Evolutionary conservation across 208 protist species (phyloP), one percentile per base, ranked within the genome.

Genomic region (Trypanosoma caninum): DNA sequence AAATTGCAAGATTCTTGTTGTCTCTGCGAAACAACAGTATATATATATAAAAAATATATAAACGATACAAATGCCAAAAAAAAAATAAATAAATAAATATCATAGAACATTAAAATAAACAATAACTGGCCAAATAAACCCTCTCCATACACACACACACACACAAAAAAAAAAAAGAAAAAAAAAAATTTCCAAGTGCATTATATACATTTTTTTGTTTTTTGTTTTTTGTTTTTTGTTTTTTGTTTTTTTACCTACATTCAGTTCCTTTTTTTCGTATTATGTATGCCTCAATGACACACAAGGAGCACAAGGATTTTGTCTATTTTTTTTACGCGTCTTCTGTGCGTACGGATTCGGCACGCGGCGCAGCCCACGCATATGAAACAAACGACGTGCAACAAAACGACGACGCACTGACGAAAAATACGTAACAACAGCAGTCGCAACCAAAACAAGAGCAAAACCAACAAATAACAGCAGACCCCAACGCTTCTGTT

Each of bases 381-480:
- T 22, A 34, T 71, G 45, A 50, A 63, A 51, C 23, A 71, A 16
- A 9, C 65, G 65, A 5, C 55, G 65, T 6, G 55, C 65, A 7
- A 64, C 41, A 50, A 64, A 71, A 4, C 63, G 40, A 8, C 52
- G 52, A 22, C 56, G 52, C 40, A 60, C 54, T 9, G 63, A 58
- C n/a, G 50, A 52, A 54, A 69, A 69, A 38, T 46, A 69, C 16
- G 54, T 69, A 1, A 69, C 53, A 5, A 53, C n/a, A 7, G 44
- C 63, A 7, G 53, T 45, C 3, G 53, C 53, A 8, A 53, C 28
- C 16, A 33, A n/a, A 0, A 69, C 63, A 28, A 69, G 40, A 13
- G 18, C 27, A 9, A 62, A 25, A 13, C 63, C 63, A 0, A 41
- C 28, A 47, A 69, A 61, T 16, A 69, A 18, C 18, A 52, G 18